A percentile compares a stretch with the other conserved stretches of the same genome.
Conservation (phyloP, 73 alveolate species). For the Symbiodinium pilosum region DNA sequence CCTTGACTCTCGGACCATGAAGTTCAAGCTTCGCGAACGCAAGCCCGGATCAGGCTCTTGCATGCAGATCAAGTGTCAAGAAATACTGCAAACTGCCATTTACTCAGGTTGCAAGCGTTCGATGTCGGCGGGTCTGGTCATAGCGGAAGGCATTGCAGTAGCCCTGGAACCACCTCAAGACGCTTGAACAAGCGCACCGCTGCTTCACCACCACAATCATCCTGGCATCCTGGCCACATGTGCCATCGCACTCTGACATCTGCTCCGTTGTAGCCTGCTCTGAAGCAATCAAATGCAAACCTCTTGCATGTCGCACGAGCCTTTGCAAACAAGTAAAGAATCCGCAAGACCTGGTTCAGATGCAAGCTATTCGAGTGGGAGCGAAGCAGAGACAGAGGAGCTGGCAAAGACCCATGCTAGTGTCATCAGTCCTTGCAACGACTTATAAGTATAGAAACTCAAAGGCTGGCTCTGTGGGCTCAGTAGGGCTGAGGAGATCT, state of each 20-base stretch:
- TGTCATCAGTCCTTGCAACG: neutral
- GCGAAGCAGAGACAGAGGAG: neutral
- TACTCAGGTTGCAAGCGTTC: neutral
- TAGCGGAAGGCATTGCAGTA: slow-evolving; percentile 92
- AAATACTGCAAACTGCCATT: too few relatives aligned
- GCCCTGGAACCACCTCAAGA: slow-evolving; percentile 83
- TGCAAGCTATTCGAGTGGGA: too few relatives aligned
- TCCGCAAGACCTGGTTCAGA: neutral
- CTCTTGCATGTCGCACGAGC: neutral
- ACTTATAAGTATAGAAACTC: neutral
- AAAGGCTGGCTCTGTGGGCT: neutral
- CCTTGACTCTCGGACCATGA: too few relatives aligned
- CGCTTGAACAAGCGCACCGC: neutral
- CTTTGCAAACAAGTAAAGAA: neutral
- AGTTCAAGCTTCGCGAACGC: too few relatives aligned
- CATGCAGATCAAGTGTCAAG: too few relatives aligned
- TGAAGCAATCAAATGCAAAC: neutral
- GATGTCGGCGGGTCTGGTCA: slow-evolving; percentile 49
- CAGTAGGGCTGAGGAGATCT: neutral
- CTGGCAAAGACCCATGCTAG: neutral
- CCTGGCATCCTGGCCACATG: slow-evolving; percentile 29
- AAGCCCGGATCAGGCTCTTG: too few relatives aligned
- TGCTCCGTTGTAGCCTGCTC: slow-evolving; percentile 55
- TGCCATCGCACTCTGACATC: slow-evolving; percentile 68
- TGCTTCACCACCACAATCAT: neutral